phyloP scores from a whole-genome alignment of 2,329 filamentous ascomycete species.

The Colletotrichum sp. region DNA sequence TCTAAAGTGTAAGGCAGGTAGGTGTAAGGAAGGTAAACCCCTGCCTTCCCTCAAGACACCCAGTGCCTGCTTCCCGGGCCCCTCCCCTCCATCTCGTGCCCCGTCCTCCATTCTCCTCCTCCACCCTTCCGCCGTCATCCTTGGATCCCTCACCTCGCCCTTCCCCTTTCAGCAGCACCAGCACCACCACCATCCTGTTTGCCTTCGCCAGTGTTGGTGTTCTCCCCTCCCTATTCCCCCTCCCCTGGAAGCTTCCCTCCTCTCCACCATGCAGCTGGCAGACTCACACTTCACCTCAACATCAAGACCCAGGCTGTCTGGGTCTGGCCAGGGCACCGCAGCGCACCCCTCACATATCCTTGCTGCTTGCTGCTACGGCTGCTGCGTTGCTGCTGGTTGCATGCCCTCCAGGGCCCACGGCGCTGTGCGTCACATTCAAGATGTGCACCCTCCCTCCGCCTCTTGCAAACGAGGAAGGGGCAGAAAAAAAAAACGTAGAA shows the following conservation, averaged over 20 bases:
- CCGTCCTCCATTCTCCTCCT: background rate
- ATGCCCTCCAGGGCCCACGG: background rate
- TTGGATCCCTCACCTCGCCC: background rate
- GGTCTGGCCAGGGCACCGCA: background rate
- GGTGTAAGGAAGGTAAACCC: background rate
- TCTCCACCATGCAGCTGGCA: background rate
- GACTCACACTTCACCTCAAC: background rate
- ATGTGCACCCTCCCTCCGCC: background rate
- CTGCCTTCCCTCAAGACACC: background rate
- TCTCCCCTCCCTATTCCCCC: background rate
- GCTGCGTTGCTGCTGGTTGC: background rate
- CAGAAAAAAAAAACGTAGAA: background rate
- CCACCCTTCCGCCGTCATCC: background rate
- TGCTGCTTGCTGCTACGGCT: background rate
- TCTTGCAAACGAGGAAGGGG: background rate
- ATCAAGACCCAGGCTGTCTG: background rate
- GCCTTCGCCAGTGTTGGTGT: background rate
- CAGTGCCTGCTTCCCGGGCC: slow-evolving; percentile 3
- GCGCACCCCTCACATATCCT: background rate
- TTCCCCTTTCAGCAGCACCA: background rate
- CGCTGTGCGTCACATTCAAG: slow-evolving; percentile 11
- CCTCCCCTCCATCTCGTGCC: background rate
- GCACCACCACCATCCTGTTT: background rate
- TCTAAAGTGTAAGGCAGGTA: background rate
- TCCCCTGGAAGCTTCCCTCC: background rate